These are phyloP conservation scores for Lentinula lateritia DNA, from an alignment of 768 basidiomycete genomes.

Conservation along the genomic window DNA sequence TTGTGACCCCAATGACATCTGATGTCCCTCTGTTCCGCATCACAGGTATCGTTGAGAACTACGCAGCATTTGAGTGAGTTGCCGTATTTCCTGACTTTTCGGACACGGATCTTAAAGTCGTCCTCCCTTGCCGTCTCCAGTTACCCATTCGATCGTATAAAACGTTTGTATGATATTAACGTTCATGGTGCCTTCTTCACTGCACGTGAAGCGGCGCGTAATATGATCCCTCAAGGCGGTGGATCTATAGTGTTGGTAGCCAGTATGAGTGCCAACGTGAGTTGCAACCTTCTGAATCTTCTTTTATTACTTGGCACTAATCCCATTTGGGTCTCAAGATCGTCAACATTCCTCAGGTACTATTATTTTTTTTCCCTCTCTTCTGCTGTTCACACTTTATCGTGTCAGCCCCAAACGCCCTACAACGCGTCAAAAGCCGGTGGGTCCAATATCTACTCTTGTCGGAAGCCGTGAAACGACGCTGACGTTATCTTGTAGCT, in stretches of 20 bases:
- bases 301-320: constrained; percentile 8
- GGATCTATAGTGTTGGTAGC: constrained; percentile 85
- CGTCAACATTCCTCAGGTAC: constrained; percentile 83
- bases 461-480: neutral
- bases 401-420: constrained; percentile 73
- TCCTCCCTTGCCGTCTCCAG: constrained; percentile 25
- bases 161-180: constrained; percentile 85
- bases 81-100: neutral
- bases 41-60: constrained; percentile 83
- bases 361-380: neutral
- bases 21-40: constrained; percentile 3
- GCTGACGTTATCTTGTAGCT: constrained; percentile 34
- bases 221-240: constrained; percentile 78
- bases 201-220: constrained; percentile 90
- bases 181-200: constrained; percentile 93
- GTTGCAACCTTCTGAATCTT: constrained; percentile 17
- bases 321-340: constrained; percentile 41
- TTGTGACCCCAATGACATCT: neutral
- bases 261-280: constrained; percentile 86
- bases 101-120: constrained; percentile 2
- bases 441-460: constrained; percentile 19
- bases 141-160: constrained; percentile 83
- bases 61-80: constrained; percentile 75
- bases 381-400: neutral
- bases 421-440: constrained; percentile 96